Evolutionary conservation across 768 basidiomycete genomes (phyloP).

Genomic region (Antrodiella citrinella): DNA sequence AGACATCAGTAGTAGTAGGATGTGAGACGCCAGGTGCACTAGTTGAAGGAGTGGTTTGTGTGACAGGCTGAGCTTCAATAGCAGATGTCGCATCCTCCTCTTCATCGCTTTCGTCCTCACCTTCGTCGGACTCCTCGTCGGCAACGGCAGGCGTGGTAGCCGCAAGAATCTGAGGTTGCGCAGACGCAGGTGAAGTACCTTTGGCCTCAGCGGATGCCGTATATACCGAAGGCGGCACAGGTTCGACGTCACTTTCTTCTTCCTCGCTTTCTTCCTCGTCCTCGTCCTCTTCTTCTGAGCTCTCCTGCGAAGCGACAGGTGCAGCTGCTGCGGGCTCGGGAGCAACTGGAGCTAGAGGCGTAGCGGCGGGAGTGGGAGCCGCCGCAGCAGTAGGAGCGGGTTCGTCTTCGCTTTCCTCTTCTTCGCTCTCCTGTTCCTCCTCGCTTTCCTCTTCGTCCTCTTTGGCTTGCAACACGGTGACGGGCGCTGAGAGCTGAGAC

Average conservation of each 20-base stretch:
- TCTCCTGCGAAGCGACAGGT: constrained; percentile 1
- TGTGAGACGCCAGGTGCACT: background rate
- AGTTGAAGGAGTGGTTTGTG: background rate
- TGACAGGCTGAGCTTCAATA: background rate
- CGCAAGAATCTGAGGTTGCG: background rate
- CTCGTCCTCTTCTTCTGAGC: constrained; percentile 9
- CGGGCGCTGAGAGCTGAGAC: too few relatives aligned
- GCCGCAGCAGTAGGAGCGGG: background rate
- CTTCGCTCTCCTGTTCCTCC: constrained; percentile 6
- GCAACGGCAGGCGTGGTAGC: background rate
- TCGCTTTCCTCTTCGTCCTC: constrained; percentile 7
- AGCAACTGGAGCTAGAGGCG: background rate
- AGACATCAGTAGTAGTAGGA: background rate
- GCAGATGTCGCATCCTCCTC: background rate
- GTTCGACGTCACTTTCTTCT: constrained; percentile 9
- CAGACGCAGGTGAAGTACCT: background rate
- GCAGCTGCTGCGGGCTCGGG: background rate
- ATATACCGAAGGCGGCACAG: background rate
- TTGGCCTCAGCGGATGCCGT: background rate
- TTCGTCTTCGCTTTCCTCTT: constrained; percentile 1
- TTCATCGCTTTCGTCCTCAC: background rate
- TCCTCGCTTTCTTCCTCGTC: constrained; percentile 25
- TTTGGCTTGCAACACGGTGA: too few relatives aligned
- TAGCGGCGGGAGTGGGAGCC: background rate
- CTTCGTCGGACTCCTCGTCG: background rate